Evolutionary conservation across 139 green algal species (phyloP).

Genomic region (Coelastrella sp.): DNA sequence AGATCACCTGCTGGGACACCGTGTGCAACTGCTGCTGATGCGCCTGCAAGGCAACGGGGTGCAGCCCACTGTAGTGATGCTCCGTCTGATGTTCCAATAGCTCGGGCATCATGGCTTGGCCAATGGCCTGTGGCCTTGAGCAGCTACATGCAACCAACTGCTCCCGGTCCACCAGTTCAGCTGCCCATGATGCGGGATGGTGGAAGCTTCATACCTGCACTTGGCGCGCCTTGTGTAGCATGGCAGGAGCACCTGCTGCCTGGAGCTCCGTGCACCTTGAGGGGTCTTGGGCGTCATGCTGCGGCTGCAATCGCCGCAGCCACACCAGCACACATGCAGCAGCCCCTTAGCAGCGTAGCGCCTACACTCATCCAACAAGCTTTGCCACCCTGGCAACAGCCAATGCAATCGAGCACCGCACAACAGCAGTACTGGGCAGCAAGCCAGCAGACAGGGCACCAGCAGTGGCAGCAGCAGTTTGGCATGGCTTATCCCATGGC

Average conservation of each 20-base stretch:
- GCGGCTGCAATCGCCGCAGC: background rate
- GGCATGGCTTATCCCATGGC: background rate
- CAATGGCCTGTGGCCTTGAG: no score
- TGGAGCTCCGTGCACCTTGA: background rate
- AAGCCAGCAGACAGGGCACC: background rate
- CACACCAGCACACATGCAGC: conserved; percentile 7
- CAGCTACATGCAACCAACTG: no score
- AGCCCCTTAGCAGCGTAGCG: background rate
- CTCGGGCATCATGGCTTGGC: no score
- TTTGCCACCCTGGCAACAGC: background rate
- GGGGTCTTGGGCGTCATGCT: background rate
- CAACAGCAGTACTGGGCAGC: no score
- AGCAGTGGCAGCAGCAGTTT: conserved; percentile 14
- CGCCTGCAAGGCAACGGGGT: no score
- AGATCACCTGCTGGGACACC: no score
- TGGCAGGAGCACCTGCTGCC: background rate
- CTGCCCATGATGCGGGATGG: background rate
- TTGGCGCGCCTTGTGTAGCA: background rate
- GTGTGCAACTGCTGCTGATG: background rate
- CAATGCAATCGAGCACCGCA: background rate
- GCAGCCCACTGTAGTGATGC: no score
- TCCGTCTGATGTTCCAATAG: no score
- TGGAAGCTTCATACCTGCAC: background rate
- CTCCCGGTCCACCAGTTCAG: no score
- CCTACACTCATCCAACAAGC: background rate